Base-by-base conservation (phyloP, 345 rosid genomes). In the Limnanthes douglasii region DNA sequence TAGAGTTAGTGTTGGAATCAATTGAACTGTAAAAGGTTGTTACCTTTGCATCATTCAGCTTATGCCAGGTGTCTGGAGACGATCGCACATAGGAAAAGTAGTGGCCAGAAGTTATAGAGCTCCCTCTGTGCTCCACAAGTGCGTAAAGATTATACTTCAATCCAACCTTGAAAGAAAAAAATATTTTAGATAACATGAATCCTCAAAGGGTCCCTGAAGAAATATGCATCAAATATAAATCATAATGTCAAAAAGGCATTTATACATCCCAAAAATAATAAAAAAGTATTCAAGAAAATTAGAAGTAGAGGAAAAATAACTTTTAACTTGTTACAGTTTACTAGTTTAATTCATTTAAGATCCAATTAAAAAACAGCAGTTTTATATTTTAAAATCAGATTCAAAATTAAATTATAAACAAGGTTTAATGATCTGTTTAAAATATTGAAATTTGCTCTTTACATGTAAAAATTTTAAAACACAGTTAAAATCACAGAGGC, bases 91-190 rank as follows among this genome's bases (percentile, higher is more conserved):
- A 80, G 45, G 71, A 66, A 13, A 53, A 46, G 72, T 85, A 85
- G 53, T 80, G 96, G 28, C 96, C 96, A 29, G 61, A 67, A 41
- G 65, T 71, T 29, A 74, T 56, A 10, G 56, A 45, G 11, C 13
- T 35, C 20, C 96, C 96, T 2, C 50, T 31, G 51, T 85, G 96
- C 60, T 73, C 85, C 55, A 85, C 90, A 59, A 80, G 13, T 18
- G 75, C 96, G 48, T 80, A 80, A 1, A 85, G 71, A 20, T 57
- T 60, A 62, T 85, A 80, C 50, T 65, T 85, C 48, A 61, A 42
- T 19, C 33, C 40, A 34, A 50, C 68, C 96, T 80, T 32, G 23
- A 48, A 21, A 14, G 33, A 13, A 8, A 40, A 36, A 24, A 5
- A 51, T 11, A 31, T 44, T 16, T n/a, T n/a, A 28, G 21, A 6